A percentile compares a stretch with the other conserved stretches of the same genome.
Evolutionary conservation across 495 filamentous ascomycete species (phyloP).

Genomic region (Articulospora tetracladia): DNA sequence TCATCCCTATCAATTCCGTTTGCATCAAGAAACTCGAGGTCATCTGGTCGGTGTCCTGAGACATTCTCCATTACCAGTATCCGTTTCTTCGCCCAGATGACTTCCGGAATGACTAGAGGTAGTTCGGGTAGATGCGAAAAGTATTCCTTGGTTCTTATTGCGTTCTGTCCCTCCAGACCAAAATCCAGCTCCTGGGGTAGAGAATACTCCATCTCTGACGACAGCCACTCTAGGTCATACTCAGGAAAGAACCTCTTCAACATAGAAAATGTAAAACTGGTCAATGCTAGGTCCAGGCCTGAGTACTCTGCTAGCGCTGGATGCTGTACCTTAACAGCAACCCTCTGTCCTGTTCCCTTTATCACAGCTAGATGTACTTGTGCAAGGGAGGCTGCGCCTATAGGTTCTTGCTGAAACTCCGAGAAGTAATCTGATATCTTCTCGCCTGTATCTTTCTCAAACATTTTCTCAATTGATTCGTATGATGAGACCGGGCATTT

Average conservation of each 20-base stretch:
- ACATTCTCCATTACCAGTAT: constrained; percentile 97
- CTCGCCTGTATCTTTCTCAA: constrained; percentile 74
- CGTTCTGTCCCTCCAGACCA: constrained; percentile 78
- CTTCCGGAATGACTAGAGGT: constrained; percentile 84
- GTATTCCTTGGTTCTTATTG: constrained; percentile 70
- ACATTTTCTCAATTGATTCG: constrained; percentile 84
- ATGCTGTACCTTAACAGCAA: constrained; percentile 99
- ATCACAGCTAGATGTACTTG: constrained; percentile 92
- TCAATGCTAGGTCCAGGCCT: constrained; percentile 81
- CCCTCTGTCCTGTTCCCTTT: constrained; percentile 77
- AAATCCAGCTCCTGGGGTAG: constrained; percentile 93
- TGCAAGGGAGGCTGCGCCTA: constrained; percentile 90
- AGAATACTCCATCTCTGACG: constrained; percentile 86
- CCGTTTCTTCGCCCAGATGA: constrained; percentile 83
- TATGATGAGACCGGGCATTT: constrained; percentile 90
- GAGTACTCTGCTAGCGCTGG: constrained; percentile 89
- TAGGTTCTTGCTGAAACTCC: constrained; percentile 72
- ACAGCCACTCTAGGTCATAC: constrained; percentile 95
- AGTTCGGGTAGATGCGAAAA: constrained; percentile 64
- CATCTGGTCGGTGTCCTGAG: constrained; percentile 81
- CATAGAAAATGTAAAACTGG: constrained; percentile 81
- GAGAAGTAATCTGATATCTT: constrained; percentile 79
- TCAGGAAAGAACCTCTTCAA: constrained; percentile 94
- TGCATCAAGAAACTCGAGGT: constrained; percentile 79
- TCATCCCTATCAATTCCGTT: constrained; percentile 92